Conservation (phyloP, 805 yeast species). For the Kuraishia borneana region DNA sequence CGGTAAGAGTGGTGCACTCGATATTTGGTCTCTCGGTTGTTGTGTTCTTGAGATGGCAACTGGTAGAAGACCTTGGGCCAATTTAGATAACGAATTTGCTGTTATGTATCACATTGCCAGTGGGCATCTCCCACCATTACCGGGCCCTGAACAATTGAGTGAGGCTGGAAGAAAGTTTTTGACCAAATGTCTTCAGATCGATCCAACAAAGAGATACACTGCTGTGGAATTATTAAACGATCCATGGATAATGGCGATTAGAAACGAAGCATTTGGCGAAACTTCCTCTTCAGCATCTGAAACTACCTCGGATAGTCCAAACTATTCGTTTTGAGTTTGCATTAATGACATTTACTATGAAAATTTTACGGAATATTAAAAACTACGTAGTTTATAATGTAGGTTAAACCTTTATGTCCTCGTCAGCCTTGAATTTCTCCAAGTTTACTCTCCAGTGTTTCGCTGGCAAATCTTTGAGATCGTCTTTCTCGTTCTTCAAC, state of each 20-base stretch:
- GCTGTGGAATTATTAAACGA: slow-evolving; percentile 80
- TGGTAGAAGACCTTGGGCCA: slow-evolving; percentile 94
- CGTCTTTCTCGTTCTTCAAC: slow-evolving; percentile 41
- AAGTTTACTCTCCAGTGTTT: slow-evolving; percentile 63
- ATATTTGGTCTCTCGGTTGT: slow-evolving; percentile 96
- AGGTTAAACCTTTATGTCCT: slow-evolving; percentile 40
- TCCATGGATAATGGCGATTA: slow-evolving; percentile 77
- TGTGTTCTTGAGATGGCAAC: slow-evolving; percentile 95
- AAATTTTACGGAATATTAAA: no score
- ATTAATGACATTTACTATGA: no score
- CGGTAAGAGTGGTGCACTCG: slow-evolving; percentile 57
- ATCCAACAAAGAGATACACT: slow-evolving; percentile 68
- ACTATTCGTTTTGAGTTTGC: no score
- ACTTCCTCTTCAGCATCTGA: slow-evolving; percentile 1
- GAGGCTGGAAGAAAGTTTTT: slow-evolving; percentile 63
- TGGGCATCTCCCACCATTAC: slow-evolving; percentile 83
- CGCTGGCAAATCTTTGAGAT: slow-evolving; percentile 26
- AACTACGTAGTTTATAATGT: no score
- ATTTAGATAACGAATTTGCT: slow-evolving; percentile 95
- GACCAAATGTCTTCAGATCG: slow-evolving; percentile 66
- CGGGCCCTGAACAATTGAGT: slow-evolving; percentile 68
- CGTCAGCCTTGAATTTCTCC: slow-evolving; percentile 44
- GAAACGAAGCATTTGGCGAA: slow-evolving; percentile 49
- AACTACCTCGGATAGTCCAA: neutral
- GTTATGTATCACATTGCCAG: slow-evolving; percentile 98